Conservation (phyloP, 75 land plant genomes). For the Cupressus sempervirens region DNA sequence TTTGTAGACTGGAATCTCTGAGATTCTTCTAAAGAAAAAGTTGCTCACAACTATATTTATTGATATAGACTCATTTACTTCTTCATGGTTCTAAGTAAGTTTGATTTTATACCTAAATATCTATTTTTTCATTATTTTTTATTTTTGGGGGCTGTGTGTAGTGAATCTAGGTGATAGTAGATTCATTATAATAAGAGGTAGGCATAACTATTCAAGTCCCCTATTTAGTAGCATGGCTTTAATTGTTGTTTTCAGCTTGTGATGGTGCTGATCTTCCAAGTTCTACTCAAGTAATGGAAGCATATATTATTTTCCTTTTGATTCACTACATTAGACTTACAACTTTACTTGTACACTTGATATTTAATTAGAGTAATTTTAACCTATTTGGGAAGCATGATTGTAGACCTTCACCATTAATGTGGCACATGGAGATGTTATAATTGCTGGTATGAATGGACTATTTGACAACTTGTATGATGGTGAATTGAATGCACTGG, state of each 20-base stretch:
- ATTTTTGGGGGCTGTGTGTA: slow-evolving; percentile 34
- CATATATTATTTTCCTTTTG: neutral
- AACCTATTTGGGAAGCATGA: too few relatives aligned
- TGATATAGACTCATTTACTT: neutral
- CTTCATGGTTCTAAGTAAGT: neutral
- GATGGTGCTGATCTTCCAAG: slow-evolving; percentile 38
- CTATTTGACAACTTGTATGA: too few relatives aligned
- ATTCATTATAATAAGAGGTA: slow-evolving; percentile 35
- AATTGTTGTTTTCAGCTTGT: too few relatives aligned
- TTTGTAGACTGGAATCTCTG: neutral
- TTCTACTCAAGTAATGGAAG: slow-evolving; percentile 30
- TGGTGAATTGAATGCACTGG: too few relatives aligned
- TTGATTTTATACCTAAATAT: neutral
- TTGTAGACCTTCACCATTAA: too few relatives aligned
- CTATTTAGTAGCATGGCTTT: too few relatives aligned
- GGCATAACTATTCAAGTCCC: too few relatives aligned
- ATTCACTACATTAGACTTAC: too few relatives aligned
- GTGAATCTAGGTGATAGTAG: slow-evolving; percentile 51
- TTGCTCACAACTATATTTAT: neutral
- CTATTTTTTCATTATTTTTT: neutral
- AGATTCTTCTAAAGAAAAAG: neutral
- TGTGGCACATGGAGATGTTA: too few relatives aligned
- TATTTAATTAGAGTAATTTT: too few relatives aligned
- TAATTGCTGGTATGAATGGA: too few relatives aligned
- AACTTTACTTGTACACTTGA: too few relatives aligned